phyloP scores from a whole-genome alignment of 768 basidiomycete genomes.

The Hortiboletus flavorubellus region DNA sequence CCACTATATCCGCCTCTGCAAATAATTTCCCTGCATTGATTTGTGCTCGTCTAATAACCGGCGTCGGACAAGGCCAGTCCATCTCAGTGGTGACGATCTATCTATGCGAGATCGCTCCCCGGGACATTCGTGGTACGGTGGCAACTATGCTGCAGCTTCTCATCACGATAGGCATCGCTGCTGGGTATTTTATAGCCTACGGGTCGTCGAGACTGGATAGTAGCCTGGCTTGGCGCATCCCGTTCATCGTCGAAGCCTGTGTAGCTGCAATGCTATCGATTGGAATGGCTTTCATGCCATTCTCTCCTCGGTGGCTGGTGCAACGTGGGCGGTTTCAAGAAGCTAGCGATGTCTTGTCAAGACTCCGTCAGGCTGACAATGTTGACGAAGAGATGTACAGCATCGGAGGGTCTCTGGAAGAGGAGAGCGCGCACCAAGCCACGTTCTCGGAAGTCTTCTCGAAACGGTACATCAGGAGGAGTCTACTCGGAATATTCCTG shows the following conservation, averaged over 20 bases:
- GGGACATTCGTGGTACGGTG: constrained; percentile 39
- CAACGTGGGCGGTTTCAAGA: constrained; percentile 31
- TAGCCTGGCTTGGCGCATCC: constrained; percentile 27
- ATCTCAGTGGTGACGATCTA: constrained; percentile 41
- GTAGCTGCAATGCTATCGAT: constrained; percentile 15
- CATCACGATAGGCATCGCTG: constrained; percentile 41
- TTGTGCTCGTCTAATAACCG: constrained; percentile 44
- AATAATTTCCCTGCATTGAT: constrained; percentile 37
- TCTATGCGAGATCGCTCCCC: constrained; percentile 42
- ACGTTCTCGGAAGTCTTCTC: constrained; percentile 29
- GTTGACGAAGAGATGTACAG: constrained; percentile 21
- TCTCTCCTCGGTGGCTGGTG: constrained; percentile 29
- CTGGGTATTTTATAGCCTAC: constrained; percentile 31
- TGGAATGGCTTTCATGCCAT: constrained; percentile 24
- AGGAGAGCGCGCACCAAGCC: constrained; percentile 16
- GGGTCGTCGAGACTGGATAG: constrained; percentile 20
- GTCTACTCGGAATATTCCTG: constrained; percentile 40
- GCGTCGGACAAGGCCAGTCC: constrained; percentile 45
- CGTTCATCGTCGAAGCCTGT: constrained; percentile 27
- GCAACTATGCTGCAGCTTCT: constrained; percentile 42
- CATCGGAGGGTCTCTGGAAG: constrained; percentile 23
- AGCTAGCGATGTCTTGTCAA: constrained; percentile 30
- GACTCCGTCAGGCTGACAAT: constrained; percentile 9
- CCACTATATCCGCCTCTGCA: constrained; percentile 37
- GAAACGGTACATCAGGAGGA: constrained; percentile 31